Conservation (phyloP, 2,329 filamentous ascomycete species). For the Aspergillus nomiae region DNA sequence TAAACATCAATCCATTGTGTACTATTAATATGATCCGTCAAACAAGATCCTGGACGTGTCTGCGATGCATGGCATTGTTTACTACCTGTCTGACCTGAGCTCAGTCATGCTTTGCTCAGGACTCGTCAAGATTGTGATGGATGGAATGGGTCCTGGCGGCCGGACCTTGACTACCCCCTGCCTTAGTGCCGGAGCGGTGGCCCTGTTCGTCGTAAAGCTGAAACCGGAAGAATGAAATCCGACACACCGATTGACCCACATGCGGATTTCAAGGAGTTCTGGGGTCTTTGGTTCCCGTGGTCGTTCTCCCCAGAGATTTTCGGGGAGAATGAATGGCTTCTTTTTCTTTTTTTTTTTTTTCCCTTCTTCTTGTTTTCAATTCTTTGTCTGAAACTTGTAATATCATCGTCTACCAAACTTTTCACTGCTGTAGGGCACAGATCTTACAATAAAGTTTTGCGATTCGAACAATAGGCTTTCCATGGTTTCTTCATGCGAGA, state of each 20-base stretch:
- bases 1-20: not conserved
- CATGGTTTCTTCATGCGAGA: not conserved
- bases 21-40: not conserved
- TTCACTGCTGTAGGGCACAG: not conserved
- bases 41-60: not conserved
- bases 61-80: not conserved
- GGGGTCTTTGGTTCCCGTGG: not conserved
- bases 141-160: conserved; percentile 7
- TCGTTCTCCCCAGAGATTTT: not conserved
- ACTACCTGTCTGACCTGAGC: conserved; percentile 2
- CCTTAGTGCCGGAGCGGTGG: conserved; percentile 18
- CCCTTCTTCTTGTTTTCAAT: no score
- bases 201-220: conserved; percentile 18
- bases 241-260: conserved; percentile 9
- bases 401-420: not conserved
- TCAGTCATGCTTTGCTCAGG: not conserved
- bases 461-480: not conserved
- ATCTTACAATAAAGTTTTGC: not conserved
- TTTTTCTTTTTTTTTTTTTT: not conserved
- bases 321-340: not conserved
- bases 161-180: conserved; percentile 14
- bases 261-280: not conserved
- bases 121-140: conserved; percentile 6
- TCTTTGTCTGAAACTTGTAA: not conserved
- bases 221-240: conserved; percentile 24